Evolutionary conservation across 768 basidiomycete genomes (phyloP).

Genomic region (Mycena epipterygia): DNA sequence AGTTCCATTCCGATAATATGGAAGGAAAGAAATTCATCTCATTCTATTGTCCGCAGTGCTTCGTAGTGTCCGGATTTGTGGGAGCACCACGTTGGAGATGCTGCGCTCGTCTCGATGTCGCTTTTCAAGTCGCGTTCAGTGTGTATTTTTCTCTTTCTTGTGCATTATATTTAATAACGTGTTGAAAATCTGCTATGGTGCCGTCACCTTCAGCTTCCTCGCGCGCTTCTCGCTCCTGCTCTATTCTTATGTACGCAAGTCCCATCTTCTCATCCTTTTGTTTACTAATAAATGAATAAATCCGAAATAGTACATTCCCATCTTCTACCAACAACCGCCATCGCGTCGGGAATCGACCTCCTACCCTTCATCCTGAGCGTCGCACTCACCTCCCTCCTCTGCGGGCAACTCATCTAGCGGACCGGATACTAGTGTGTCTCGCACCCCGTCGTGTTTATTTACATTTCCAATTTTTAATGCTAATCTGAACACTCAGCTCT

Average conservation of each 20-base stretch:
- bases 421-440: slow-evolving; percentile 18
- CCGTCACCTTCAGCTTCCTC: slow-evolving; percentile 10
- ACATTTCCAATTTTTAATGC: background rate
- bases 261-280: background rate
- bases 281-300: background rate
- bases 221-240: slow-evolving; percentile 8
- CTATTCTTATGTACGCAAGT: slow-evolving; percentile 9
- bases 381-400: slow-evolving; percentile 22
- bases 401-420: background rate
- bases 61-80: slow-evolving; percentile 7
- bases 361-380: slow-evolving; percentile 37
- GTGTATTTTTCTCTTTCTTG: background rate
- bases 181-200: background rate
- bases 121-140: slow-evolving; percentile 12
- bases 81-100: slow-evolving; percentile 3
- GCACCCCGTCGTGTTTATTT: background rate
- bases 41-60: background rate
- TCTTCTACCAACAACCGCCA: slow-evolving; percentile 17
- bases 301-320: slow-evolving; percentile 26
- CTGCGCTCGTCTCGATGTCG: slow-evolving; percentile 4
- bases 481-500: background rate
- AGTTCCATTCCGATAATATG: background rate
- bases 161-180: background rate
- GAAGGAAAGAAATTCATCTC: background rate
- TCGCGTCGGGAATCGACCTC: slow-evolving; percentile 38